Percentiles rank a stretch among this genome's conserved stretches.
These are phyloP conservation scores for Lichina pygmaea DNA, from an alignment of 495 filamentous ascomycete genomes.

Conservation along the genomic window DNA sequence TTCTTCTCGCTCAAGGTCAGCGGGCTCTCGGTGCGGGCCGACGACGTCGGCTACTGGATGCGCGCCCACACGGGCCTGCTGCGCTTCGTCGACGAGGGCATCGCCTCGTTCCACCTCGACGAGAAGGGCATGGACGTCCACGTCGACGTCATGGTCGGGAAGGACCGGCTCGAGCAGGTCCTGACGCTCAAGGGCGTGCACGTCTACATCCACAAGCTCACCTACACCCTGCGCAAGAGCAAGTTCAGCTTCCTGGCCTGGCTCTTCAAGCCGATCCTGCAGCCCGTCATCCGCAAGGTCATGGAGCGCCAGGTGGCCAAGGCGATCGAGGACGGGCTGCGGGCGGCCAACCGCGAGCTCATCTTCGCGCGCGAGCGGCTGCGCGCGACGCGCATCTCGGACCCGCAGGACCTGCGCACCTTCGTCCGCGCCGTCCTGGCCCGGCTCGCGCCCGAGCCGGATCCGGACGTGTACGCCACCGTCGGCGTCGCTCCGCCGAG, in stretches of 20 bases:
- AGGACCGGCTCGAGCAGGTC: constrained; percentile 48
- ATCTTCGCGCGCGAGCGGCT: constrained; percentile 67
- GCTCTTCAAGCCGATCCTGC: constrained; percentile 64
- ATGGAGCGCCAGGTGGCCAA: constrained; percentile 55
- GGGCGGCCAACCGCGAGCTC: constrained; percentile 56
- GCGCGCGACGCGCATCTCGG: constrained; percentile 56
- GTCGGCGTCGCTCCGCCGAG: constrained; percentile 37
- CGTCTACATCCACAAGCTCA: constrained; percentile 65
- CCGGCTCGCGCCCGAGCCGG: constrained; percentile 35
- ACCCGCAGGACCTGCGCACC: constrained; percentile 51
- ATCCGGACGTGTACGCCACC: constrained; percentile 45
- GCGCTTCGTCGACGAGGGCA: constrained; percentile 50
- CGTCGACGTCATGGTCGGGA: constrained; percentile 54
- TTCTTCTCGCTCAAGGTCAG: constrained; percentile 48
- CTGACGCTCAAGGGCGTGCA: constrained; percentile 47
- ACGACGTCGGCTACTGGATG: constrained; percentile 64
- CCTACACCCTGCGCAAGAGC: constrained; percentile 46
- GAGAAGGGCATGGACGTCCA: constrained; percentile 66
- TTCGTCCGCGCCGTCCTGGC: constrained; percentile 64
- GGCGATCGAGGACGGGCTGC: constrained; percentile 38
- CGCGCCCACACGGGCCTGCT: constrained; percentile 37
- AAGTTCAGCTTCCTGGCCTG: constrained; percentile 53
- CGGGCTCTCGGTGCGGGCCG: constrained; percentile 55
- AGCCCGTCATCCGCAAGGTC: constrained; percentile 48
- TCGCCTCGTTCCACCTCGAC: constrained; percentile 63